phyloP scores from a whole-genome alignment of 441 rosid species.

The Rhodomyrtus psidioides region DNA sequence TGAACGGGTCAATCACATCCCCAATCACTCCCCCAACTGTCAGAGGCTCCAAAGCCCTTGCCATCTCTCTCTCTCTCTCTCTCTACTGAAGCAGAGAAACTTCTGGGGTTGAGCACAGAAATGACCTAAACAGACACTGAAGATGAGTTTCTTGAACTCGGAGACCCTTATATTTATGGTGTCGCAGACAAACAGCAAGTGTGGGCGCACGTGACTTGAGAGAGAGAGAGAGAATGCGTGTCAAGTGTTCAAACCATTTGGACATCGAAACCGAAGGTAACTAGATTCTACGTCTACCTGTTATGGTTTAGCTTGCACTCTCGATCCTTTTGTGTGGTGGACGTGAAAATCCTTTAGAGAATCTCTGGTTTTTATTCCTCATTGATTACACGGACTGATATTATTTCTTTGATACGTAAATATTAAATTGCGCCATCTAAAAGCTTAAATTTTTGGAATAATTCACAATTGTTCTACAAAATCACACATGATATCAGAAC shows the following conservation, averaged over 20 bases:
- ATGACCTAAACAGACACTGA: not conserved
- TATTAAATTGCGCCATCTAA: too few relatives aligned
- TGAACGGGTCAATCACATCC: constrained; percentile 65
- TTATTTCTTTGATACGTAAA: not conserved
- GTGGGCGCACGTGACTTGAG: not conserved
- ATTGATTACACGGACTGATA: not conserved
- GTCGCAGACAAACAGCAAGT: not conserved
- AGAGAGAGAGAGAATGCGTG: not conserved
- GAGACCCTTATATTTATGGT: not conserved
- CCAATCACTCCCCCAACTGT: constrained; percentile 67
- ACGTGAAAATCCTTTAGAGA: not conserved
- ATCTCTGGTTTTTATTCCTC: not conserved
- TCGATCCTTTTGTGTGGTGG: not conserved
- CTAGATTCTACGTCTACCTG: not conserved
- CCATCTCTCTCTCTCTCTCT: not conserved
- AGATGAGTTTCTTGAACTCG: not conserved
- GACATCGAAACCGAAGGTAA: not conserved
- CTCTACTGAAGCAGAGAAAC: not conserved
- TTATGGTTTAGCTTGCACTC: not conserved
- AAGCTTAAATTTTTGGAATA: too few relatives aligned
- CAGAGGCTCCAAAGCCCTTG: constrained; percentile 38
- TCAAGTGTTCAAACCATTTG: not conserved
- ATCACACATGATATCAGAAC: too few relatives aligned
- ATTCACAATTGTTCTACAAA: too few relatives aligned
- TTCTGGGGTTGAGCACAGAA: not conserved